Evolutionary conservation across 306 rosid genomes (phyloP), one percentile per base, ranked within the genome.

Genomic region (Rosa multiflora): DNA sequence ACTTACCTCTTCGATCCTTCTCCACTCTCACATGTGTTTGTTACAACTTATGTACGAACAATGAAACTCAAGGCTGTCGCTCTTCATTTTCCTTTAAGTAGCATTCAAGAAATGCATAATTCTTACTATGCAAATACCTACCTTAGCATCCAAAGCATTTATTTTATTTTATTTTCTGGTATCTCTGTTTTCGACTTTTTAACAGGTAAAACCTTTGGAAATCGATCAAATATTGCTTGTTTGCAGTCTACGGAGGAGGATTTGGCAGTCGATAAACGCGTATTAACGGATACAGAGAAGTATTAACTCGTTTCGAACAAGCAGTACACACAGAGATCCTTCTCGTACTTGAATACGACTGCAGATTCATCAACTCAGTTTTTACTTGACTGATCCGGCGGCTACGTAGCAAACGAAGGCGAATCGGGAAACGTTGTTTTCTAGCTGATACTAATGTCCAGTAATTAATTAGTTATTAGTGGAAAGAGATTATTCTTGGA

Each of bases 101-200:
- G n/a, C 71, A 44, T 55, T 72, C 74, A 62, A 77, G 85, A 77
- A 73, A 82, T 78, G 82, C 52, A 74, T 26, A 1, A 56, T 42
- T 42, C n/a, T 39, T 14, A 66, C 37, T 46, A 66, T 66, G 47
- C 47, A 66, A 15, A 66, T 35, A 17, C 46, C 20, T 66, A 66
- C 70, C 47, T 17, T 67, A 37, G 47, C 71, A 18, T 8, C 12
- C 71, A 67, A 17, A 48, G 47, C 26, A 39, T 5, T 67, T 37
- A 32, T 23, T 17, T 1, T 20, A 6, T n/a, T 55, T 8, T 20
- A 10, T 37, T 37, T 39, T 3, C 13, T 17, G 4, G 0, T 15
- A 14, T 64, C 69, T 59, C 39, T n/a, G 62, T 2, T 8, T 55
- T 20, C 3, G 10, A 55, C 26, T 1, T 6, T 20, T 5, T 18